A percentile compares a stretch with the other conserved stretches of the same genome.
Evolutionary conservation across 352 stramenopile species (phyloP).

Genomic region (Phytopythium cucurbitacearum): DNA sequence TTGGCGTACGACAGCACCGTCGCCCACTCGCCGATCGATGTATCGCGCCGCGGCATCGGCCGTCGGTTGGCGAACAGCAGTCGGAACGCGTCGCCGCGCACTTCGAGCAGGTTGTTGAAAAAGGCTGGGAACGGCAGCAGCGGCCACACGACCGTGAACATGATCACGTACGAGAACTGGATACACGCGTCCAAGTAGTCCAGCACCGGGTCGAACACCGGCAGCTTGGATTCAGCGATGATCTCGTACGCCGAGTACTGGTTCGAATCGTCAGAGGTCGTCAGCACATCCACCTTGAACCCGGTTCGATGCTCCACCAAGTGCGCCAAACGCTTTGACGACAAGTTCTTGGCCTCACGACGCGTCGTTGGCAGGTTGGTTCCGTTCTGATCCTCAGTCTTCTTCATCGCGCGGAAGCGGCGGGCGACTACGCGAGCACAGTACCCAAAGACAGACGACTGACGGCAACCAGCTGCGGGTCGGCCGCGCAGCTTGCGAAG

Average conservation of each 20-base stretch:
- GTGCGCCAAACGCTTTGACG: constrained; percentile 52
- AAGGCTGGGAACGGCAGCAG: constrained; percentile 83
- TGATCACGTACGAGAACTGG: constrained; percentile 89
- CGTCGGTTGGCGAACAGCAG: constrained; percentile 75
- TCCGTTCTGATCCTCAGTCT: constrained; percentile 8
- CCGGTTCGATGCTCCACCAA: constrained; percentile 69
- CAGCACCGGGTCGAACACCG: constrained; percentile 77
- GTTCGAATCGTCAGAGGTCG: constrained; percentile 77
- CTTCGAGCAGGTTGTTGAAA: constrained; percentile 84
- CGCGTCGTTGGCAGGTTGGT: constrained; percentile 8
- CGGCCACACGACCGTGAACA: constrained; percentile 90
- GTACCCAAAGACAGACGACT: constrained; percentile 55
- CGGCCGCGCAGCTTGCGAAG: constrained; percentile 73
- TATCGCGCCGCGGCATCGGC: constrained; percentile 79
- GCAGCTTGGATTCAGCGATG: constrained; percentile 76
- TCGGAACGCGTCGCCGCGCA: constrained; percentile 79
- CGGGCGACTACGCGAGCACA: constrained; percentile 39
- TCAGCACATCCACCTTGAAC: constrained; percentile 61
- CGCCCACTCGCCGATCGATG: constrained; percentile 78
- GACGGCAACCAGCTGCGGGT: constrained; percentile 55
- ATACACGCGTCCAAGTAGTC: constrained; percentile 88
- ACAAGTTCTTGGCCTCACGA: constrained; percentile 42
- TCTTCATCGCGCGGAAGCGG: constrained; percentile 29
- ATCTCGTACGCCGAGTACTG: constrained; percentile 87
- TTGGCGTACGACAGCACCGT: constrained; percentile 85